Base-by-base conservation (phyloP, 768 basidiomycete genomes). In the Xanthoconium stramineum region DNA sequence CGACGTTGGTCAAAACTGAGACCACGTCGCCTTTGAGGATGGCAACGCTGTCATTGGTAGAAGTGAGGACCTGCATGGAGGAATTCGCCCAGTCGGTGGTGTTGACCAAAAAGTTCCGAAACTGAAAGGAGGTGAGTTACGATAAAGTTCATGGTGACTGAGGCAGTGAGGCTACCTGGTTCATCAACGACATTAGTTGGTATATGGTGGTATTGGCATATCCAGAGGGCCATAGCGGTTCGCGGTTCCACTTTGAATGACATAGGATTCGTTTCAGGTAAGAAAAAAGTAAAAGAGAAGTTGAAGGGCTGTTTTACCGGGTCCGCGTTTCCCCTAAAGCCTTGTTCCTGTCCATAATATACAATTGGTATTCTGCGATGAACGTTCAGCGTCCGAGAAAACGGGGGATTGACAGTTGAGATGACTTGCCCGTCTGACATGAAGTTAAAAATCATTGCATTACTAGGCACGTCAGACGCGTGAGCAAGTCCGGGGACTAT, bases 331-430 rank as follows among this genome's bases (percentile, higher is more conserved):
- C 89, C 90, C 53, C 71, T 74, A 68, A 88, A 85, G 39, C 77
- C 73, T 66, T 91, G 89, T 63, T 91, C 90, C 70, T 89, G 88
- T 2, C 90, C 89, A 57, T 89, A 89, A 68, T 91, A 92, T 12
- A 89, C 80, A 56, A 91, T 83, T 1, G 90, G 89, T 61, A 90
- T 89, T n/a, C 78, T 78, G 45, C 42, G 12, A 49, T 29, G 17
- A 15, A 47, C 20, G 30, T 29, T 52, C 47, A 50, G 50, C 29
- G 33, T 17, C 35, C 46, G 24, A 47, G 46, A 32, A 30, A 29
- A 30, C 40, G 38, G 47, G 17, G 33, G 10, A 12, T 14, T n/a
- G 32, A 13, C 44, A 37, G 28, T 17, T 17, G 15, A 19, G 33
- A 42, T 38, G 14, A 56, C 63, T 53, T 50, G 69, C 77, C 89